Evolutionary conservation across 176 grass and related monocot species (phyloP).

Genomic region (Bolboschoenus planiculmis): DNA sequence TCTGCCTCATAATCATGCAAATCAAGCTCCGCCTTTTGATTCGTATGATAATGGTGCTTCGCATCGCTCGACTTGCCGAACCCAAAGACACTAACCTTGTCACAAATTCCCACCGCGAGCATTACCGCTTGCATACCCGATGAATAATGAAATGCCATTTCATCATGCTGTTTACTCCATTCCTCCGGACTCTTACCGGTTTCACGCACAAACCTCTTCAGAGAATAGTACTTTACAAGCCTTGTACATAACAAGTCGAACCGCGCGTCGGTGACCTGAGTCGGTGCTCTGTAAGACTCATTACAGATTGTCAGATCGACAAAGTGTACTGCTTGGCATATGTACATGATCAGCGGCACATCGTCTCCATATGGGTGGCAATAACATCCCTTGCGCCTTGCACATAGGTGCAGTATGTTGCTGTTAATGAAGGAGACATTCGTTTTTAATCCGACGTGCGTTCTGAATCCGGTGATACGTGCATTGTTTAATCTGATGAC

Average conservation of each 20-base stretch:
- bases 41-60: conserved; percentile 93
- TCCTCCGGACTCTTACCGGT: conserved; percentile 45
- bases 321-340: conserved; percentile 89
- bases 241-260: conserved; percentile 76
- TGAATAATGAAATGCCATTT: conserved; percentile 78
- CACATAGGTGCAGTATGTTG: conserved; percentile 83
- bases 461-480: conserved; percentile 38
- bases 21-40: conserved; percentile 80
- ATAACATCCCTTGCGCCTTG: conserved; percentile 54
- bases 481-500: conserved; percentile 96
- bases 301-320: conserved; percentile 72
- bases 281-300: conserved; percentile 42
- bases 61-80: conserved; percentile 68
- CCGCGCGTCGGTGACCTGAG: conserved; percentile 63
- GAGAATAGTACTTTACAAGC: conserved; percentile 88
- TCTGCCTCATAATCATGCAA: conserved; percentile 95
- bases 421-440: conserved; percentile 87
- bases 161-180: conserved; percentile 49
- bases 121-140: conserved; percentile 92
- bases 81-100: conserved; percentile 71
- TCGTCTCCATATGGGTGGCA: conserved; percentile 79
- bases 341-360: conserved; percentile 75
- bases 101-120: conserved; percentile 74
- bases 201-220: conserved; percentile 54
- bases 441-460: conserved; percentile 66